Conservation (phyloP, 2,329 filamentous ascomycete species). For the Ceratocystis diversiconidia region DNA sequence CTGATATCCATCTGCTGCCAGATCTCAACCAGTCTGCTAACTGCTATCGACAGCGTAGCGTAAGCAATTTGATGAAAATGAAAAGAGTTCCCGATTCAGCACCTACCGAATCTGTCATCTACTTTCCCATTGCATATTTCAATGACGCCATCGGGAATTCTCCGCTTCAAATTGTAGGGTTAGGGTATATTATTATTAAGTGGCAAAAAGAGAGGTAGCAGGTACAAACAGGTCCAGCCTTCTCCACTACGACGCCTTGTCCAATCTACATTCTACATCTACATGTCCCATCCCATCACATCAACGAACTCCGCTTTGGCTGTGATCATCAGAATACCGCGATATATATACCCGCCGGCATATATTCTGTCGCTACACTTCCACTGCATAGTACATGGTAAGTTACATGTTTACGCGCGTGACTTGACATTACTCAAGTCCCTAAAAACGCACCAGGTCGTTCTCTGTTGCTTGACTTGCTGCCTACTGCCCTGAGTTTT, state of each 20-base stretch:
- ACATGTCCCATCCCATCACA: background rate
- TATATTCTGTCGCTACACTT: background rate
- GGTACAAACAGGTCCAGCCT: background rate
- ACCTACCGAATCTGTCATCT: background rate
- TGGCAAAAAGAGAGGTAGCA: constrained; percentile 2
- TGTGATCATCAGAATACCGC: background rate
- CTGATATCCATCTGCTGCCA: no score
- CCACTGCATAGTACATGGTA: background rate
- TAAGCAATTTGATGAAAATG: no score
- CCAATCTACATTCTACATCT: constrained; percentile 7
- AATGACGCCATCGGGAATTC: background rate
- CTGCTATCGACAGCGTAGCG: no score
- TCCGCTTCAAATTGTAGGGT: background rate
- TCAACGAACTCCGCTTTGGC: background rate
- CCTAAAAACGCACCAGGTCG: background rate
- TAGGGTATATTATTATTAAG: background rate
- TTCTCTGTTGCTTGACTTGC: background rate
- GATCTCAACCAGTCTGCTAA: no score
- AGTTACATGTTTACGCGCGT: background rate
- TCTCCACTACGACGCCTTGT: background rate
- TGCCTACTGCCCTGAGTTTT: background rate
- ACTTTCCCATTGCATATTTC: background rate
- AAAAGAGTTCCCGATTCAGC: background rate
- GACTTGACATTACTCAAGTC: background rate
- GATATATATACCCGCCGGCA: background rate